Evolutionary conservation across 2,329 filamentous ascomycete species (phyloP), one percentile per base, ranked within the genome.

Genomic region (Seiridium unicorne): DNA sequence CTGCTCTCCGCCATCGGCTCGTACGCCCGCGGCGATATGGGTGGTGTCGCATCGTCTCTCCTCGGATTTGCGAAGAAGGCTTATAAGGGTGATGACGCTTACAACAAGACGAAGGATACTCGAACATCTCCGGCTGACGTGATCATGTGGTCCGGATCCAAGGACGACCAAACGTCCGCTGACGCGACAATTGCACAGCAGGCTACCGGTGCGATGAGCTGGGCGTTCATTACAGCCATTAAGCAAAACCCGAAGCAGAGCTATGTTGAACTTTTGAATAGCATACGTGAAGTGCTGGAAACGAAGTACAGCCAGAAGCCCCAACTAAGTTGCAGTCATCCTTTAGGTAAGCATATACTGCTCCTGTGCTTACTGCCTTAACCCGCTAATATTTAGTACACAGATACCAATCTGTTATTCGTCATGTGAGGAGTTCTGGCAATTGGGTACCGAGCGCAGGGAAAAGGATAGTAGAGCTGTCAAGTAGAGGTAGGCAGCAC

Each of bases 211-310:
- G 95, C 95, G 72, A 98, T 99, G 95, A 97, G 93, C 1, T 98
- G 91, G 88, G 95, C 95, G 8, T 99, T 99, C 74, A 93, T 99
- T 73, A 90, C 83, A 4, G 89, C 93, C 48, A 84, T 99, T 66
- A 94, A 92, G 80, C 97, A 97, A 84, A 96, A 98, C 74, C 93
- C 94, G 0, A 93, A 97, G 72, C 95, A 99, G 81, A 97, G 93
- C 79, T 99, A 99, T 72, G 93, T 99, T 56, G 90, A 97, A 79
- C 81, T 99, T 63, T 84, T 99, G 69, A 98, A 97, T 82, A 97
- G 89, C 76, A 97, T 99, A 70, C 90, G 95, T 64, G 93, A 97
- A 68, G 93, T 98, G 76, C 82, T 99, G 63, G 80, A 91, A 63
- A 87, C 86, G 55, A 94, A 94, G 72, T 99, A 99, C 74, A 84